Conservation (phyloP, 768 basidiomycete species). For the Coprinopsis strossmayeri region DNA sequence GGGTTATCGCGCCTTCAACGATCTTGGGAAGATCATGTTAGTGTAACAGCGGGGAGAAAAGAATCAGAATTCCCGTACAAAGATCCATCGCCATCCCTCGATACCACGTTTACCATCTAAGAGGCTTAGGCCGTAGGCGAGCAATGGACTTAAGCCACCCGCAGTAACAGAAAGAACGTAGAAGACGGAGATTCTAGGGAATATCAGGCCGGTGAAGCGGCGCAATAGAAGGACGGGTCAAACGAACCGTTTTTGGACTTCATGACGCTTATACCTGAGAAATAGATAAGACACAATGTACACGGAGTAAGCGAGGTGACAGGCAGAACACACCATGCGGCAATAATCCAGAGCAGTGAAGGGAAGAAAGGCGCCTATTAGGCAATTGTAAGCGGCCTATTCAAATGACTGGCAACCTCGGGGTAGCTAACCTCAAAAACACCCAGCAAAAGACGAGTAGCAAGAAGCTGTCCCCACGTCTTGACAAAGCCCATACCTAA, state of each 20-base stretch:
- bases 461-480: constrained; percentile 32
- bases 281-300: too few relatives aligned
- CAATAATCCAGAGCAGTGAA: constrained; percentile 37
- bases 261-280: constrained; percentile 19
- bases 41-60: not conserved
- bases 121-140: constrained; percentile 19
- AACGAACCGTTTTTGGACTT: constrained; percentile 23
- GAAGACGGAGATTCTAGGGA: constrained; percentile 15
- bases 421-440: constrained; percentile 34
- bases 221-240: too few relatives aligned
- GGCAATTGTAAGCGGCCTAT: not conserved
- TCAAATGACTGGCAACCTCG: too few relatives aligned
- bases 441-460: constrained; percentile 39
- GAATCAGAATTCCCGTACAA: constrained; percentile 12
- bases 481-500: constrained; percentile 39
- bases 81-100: constrained; percentile 24
- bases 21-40: constrained; percentile 11
- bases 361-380: constrained; percentile 40
- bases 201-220: not conserved
- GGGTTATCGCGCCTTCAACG: constrained; percentile 22
- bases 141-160: constrained; percentile 20
- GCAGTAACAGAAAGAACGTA: constrained; percentile 18
- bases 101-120: constrained; percentile 17
- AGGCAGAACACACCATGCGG: constrained; percentile 31
- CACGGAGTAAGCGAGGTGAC: too few relatives aligned